These are phyloP conservation scores for Drechslera avenae DNA, from an alignment of 2,329 filamentous ascomycete species.

Conservation along the genomic window DNA sequence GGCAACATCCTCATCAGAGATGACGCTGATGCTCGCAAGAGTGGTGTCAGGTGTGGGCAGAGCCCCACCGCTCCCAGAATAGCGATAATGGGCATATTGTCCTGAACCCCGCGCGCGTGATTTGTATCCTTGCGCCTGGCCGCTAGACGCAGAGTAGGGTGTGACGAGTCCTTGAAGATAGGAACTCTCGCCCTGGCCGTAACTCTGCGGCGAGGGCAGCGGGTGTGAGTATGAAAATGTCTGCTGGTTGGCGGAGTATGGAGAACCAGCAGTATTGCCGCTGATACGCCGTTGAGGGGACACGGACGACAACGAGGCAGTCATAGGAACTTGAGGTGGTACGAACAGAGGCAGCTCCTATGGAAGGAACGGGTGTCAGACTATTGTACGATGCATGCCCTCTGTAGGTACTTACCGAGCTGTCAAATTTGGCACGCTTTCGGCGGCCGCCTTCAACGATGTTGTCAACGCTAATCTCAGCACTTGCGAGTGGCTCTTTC, in stretches of 20 bases:
- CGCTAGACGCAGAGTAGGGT: constrained; percentile 44
- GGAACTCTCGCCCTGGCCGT: constrained; percentile 52
- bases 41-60: constrained; percentile 96
- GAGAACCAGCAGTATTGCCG: constrained; percentile 71
- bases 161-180: constrained; percentile 46
- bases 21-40: constrained; percentile 77
- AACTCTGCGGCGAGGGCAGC: constrained; percentile 83
- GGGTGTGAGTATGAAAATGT: constrained; percentile 78
- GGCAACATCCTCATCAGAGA: constrained; percentile 95
- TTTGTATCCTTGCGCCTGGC: constrained; percentile 39
- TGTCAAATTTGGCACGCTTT: constrained; percentile 93
- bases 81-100: constrained; percentile 49
- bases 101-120: constrained; percentile 44
- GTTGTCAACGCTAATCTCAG: constrained; percentile 97
- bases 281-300: constrained; percentile 85
- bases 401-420: constrained; percentile 74
- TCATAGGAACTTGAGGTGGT: constrained; percentile 77
- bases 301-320: constrained; percentile 95
- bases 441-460: constrained; percentile 96
- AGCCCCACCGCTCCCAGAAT: constrained; percentile 60
- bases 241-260: constrained; percentile 78
- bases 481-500: constrained; percentile 85
- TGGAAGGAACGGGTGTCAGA: constrained; percentile 33
- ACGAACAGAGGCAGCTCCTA: constrained; percentile 96
- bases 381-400: constrained; percentile 17